Base-by-base conservation (phyloP, 805 yeast species). In the Saturnispora bothae region DNA sequence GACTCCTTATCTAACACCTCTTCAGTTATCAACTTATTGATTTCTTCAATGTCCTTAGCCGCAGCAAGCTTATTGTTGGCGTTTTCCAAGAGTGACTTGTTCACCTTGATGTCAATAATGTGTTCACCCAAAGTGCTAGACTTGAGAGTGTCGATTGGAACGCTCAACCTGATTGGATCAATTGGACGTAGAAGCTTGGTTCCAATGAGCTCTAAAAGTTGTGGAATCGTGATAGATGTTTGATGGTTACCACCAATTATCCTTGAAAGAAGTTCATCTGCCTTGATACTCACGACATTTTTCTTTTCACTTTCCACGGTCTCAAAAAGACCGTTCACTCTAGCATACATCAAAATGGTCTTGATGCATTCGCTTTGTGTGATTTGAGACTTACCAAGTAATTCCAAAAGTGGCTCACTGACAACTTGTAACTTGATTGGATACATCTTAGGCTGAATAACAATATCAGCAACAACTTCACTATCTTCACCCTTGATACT, bases 91-190 rank as follows among this genome's bases (percentile, higher is more conserved):
- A 61, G 34, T 50, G 57, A 42, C 56, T 51, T 49, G 53, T 52
- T 43, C 63, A 82, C 76, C 44, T 73, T 78, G 35, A 92, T 66
- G 53, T 92, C 98, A 41, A 81, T 66, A 5, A 82, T 80, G 3
- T 76, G 63, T 30, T 84, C 94, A 20, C 96, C 95, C 42, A 83
- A 64, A 3, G 89, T 83, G 2, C 83, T 67, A 28, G 86, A 82
- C 46, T 70, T 73, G 41, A 81, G 81, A 1, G 94, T 88, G 51
- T 77, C 71, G 26, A 92, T 71, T 34, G 73, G 75, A 59, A 85
- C 88, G 43, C 79, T 80, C 15, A 92, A 50, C 28, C 69, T 71
- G 26, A 92, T 75, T 18, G 98, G 97, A 43, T 78, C 80, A 12
- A 83, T 64, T 14, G 95, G 96, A 21, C 65, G 60, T 42, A 82